These are phyloP conservation scores for Acanthamoeba rhysodes DNA, from an alignment of 208 protist species.

Conservation along the genomic window DNA sequence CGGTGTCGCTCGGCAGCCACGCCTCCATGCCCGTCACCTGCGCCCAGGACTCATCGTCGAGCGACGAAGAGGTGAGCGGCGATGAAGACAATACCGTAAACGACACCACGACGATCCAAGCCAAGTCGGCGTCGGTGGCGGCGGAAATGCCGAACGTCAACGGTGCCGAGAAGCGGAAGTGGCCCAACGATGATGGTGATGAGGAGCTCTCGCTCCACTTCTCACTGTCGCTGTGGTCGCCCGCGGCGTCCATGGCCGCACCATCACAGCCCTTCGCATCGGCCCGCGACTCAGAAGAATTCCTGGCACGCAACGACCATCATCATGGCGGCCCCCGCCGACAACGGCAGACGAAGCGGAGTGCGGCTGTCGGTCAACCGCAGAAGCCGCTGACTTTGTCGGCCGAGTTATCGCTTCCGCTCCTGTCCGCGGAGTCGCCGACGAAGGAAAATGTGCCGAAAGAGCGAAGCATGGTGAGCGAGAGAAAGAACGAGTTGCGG, in stretches of 20 bases:
- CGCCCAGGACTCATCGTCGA: not conserved
- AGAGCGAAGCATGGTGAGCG: not conserved
- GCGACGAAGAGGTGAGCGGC: not conserved
- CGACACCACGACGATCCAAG: no score
- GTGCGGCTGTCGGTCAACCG: not conserved
- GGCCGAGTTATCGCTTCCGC: not conserved
- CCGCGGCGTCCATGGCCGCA: not conserved
- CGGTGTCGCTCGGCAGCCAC: not conserved
- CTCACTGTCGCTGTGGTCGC: constrained; percentile 58
- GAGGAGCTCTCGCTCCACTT: constrained; percentile 23
- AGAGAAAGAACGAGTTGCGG: not conserved
- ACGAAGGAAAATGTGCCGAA: not conserved
- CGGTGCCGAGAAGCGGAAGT: no score
- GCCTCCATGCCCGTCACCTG: constrained; percentile 57
- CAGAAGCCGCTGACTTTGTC: not conserved
- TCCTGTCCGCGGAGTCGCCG: constrained; percentile 5
- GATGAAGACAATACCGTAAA: not conserved
- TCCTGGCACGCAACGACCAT: not conserved
- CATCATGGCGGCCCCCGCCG: not conserved
- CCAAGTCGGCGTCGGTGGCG: no score
- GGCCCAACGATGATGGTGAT: not conserved
- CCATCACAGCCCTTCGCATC: constrained; percentile 26
- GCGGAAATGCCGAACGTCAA: no score
- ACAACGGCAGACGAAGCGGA: not conserved
- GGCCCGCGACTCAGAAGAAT: not conserved